Evolutionary conservation across 1,139 yeast genomes (phyloP).

Genomic region (Pneumocystis sp.): DNA sequence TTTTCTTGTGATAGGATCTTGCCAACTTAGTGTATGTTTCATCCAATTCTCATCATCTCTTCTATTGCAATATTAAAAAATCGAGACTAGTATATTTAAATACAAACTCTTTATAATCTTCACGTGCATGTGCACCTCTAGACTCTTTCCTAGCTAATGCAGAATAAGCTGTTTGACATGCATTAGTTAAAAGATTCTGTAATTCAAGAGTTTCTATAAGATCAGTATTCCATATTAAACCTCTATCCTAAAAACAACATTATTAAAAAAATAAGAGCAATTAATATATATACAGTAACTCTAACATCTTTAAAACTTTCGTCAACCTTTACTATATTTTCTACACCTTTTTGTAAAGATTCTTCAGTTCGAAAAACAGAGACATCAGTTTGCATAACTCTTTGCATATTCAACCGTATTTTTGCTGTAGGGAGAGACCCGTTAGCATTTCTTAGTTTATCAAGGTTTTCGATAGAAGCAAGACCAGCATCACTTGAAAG

Average conservation of each 20-base stretch:
- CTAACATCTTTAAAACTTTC: conserved; percentile 55
- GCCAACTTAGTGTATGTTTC: conserved; percentile 96
- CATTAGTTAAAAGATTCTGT: conserved; percentile 94
- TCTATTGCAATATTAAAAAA: conserved; percentile 22
- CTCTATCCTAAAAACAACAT: not conserved
- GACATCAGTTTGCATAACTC: conserved; percentile 91
- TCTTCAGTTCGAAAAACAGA: conserved; percentile 94
- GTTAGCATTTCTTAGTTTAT: conserved; percentile 66
- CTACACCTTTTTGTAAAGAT: conserved; percentile 83
- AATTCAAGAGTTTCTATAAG: conserved; percentile 90
- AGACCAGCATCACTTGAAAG: conserved; percentile 75
- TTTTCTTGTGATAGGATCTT: conserved; percentile 51
- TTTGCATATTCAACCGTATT: conserved; percentile 85
- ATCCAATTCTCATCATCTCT: conserved; percentile 96
- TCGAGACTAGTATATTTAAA: not conserved
- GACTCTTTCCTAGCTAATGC: conserved; percentile 95
- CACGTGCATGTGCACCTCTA: conserved; percentile 99
- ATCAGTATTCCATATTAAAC: conserved; percentile 71
- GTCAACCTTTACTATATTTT: conserved; percentile 62
- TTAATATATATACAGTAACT: conserved; percentile 93
- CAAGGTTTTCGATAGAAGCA: conserved; percentile 82
- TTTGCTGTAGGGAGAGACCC: conserved; percentile 77
- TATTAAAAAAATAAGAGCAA: conserved; percentile 7
- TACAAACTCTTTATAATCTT: conserved; percentile 52
- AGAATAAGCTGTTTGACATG: conserved; percentile 85